Evolutionary conservation across 176 grass and related monocot genomes (phyloP).

Genomic region (Carex littledalei): DNA sequence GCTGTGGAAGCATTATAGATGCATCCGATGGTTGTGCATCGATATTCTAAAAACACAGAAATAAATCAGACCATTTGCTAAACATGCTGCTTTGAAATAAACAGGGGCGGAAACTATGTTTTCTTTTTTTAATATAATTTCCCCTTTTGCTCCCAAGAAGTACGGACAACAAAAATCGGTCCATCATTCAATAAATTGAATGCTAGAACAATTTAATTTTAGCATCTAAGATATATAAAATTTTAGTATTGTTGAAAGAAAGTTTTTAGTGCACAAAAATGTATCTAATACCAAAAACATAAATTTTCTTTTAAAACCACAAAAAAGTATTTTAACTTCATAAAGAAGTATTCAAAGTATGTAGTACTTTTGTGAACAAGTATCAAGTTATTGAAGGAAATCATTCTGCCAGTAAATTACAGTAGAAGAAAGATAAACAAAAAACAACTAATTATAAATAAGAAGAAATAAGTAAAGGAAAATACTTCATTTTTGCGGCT

Average conservation of each 20-base stretch:
- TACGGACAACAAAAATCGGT: neutral
- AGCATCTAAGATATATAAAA: neutral
- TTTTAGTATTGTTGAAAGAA: neutral
- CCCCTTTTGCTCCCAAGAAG: neutral
- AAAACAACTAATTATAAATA: neutral
- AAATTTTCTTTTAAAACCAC: neutral
- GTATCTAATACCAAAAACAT: neutral
- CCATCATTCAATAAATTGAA: neutral
- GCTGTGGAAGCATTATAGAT: constrained; percentile 69
- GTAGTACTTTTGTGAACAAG: neutral
- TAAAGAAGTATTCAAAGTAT: neutral
- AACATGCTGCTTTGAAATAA: constrained; percentile 3
- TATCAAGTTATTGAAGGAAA: neutral
- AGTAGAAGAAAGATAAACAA: neutral
- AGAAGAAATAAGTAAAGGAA: neutral
- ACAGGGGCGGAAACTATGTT: neutral
- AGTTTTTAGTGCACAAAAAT: constrained; percentile 7
- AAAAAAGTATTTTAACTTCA: neutral
- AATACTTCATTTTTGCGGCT: constrained; percentile 84
- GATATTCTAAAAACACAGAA: constrained; percentile 59
- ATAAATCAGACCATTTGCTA: constrained; percentile 2
- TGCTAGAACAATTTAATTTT: neutral
- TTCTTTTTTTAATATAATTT: neutral
- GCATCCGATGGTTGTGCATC: constrained; percentile 57
- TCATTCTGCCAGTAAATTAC: neutral